A percentile compares a stretch with the other conserved stretches of the same genome.
Conservation (phyloP, 2,329 filamentous ascomycete species). For the Colletotrichum spaethianum region DNA sequence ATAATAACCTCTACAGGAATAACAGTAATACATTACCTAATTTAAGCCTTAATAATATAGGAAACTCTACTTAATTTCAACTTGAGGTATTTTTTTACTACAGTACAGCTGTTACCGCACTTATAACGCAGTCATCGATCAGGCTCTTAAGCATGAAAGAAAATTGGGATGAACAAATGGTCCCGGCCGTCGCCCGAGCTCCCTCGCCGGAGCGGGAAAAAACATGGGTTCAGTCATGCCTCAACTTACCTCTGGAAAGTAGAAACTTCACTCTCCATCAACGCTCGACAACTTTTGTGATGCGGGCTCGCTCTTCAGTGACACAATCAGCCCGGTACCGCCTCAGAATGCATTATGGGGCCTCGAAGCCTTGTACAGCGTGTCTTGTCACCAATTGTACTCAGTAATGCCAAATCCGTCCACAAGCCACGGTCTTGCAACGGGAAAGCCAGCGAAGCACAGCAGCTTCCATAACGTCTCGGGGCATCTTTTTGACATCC, state of each 20-base stretch:
- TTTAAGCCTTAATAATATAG: too few species aligned
- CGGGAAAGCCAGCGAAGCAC: not conserved
- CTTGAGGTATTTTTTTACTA: too few species aligned
- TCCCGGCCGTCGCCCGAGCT: constrained; percentile 1
- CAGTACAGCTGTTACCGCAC: too few species aligned
- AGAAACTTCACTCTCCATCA: not conserved
- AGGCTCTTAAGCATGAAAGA: too few species aligned
- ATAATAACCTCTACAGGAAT: too few species aligned
- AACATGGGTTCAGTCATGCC: not conserved
- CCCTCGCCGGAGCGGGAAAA: not conserved
- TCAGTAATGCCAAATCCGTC: constrained; percentile 6
- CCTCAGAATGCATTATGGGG: not conserved
- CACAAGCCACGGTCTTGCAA: not conserved
- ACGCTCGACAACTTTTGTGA: too few species aligned
- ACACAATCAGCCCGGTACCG: not conserved
- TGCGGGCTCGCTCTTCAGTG: not conserved
- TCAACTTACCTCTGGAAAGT: not conserved
- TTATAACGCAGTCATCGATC: too few species aligned
- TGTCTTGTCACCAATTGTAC: not conserved
- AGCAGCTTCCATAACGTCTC: not conserved
- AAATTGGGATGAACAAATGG: constrained; percentile 9
- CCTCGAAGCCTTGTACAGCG: not conserved
- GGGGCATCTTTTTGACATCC: not conserved
- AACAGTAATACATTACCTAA: too few species aligned
- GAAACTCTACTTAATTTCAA: too few species aligned